Percentiles rank a stretch among this genome's conserved stretches.
Conservation (phyloP, 2,329 filamentous ascomycete species). For the Madurella fahalii region DNA sequence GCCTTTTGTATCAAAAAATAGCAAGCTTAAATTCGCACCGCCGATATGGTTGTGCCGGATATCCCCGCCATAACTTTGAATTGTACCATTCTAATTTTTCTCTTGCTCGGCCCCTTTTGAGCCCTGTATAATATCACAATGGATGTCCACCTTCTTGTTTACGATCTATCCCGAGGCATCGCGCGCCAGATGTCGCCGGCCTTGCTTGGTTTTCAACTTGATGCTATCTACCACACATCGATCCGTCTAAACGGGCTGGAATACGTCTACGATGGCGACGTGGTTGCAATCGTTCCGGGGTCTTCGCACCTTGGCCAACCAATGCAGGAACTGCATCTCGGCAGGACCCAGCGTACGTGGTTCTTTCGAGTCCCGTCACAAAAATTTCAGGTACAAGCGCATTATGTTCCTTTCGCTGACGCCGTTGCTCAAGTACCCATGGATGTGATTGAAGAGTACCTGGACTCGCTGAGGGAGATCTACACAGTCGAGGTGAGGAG, state of each 20-base stretch:
- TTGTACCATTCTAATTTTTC: no score
- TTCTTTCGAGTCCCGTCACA: neutral
- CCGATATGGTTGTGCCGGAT: no score
- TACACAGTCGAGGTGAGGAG: conserved; percentile 69
- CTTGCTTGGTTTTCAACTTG: conserved; percentile 60
- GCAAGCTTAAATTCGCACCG: no score
- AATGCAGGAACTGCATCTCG: conserved; percentile 70
- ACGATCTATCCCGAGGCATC: conserved; percentile 67
- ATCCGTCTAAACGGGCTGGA: conserved; percentile 81
- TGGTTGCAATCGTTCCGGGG: conserved; percentile 76
- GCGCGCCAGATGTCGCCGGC: conserved; percentile 52
- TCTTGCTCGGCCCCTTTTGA: no score
- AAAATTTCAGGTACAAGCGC: no score
- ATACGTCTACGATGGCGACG: conserved; percentile 84
- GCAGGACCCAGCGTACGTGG: conserved; percentile 56
- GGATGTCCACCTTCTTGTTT: conserved; percentile 74
- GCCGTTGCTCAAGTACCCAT: conserved; percentile 52
- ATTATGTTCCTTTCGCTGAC: neutral
- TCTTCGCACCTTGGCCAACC: conserved; percentile 82
- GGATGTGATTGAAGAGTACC: conserved; percentile 80
- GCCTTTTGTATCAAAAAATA: no score
- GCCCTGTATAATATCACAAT: conserved; percentile 40
- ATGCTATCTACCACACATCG: conserved; percentile 93
- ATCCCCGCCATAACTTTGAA: no score
- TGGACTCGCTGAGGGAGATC: conserved; percentile 75